These are phyloP conservation scores for Kalaharituber pfeilii DNA, from an alignment of 2,329 filamentous ascomycete genomes.

Conservation along the genomic window DNA sequence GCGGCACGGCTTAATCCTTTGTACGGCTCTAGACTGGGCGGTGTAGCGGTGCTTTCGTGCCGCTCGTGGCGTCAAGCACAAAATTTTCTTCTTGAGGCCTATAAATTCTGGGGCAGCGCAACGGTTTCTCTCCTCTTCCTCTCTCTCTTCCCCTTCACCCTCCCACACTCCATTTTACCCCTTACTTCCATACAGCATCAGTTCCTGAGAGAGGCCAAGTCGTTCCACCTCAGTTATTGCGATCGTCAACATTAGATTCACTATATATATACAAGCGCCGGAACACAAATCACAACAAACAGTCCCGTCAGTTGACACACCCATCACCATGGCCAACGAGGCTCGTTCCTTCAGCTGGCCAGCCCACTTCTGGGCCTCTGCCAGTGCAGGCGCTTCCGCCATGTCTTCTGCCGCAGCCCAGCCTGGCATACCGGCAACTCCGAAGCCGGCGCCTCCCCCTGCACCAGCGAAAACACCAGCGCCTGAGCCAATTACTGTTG, in stretches of 20 bases:
- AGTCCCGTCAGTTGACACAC: neutral
- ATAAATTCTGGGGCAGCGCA: constrained; percentile 1
- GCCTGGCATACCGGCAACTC: too few species aligned
- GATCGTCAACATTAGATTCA: neutral
- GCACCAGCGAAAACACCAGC: neutral
- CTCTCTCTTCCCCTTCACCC: neutral
- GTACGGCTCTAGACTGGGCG: too few species aligned
- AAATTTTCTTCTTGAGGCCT: too few species aligned
- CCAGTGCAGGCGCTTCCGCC: neutral
- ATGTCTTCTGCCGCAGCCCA: too few species aligned
- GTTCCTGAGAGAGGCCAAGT: neutral
- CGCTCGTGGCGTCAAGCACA: too few species aligned
- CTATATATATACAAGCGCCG: neutral
- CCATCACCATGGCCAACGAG: neutral
- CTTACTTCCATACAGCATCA: too few species aligned
- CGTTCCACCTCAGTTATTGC: neutral
- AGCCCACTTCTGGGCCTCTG: neutral
- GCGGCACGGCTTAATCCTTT: too few species aligned
- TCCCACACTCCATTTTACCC: neutral
- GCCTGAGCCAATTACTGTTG: neutral
- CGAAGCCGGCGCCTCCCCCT: too few species aligned
- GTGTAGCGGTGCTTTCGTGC: too few species aligned
- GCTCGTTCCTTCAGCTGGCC: neutral
- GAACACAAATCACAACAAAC: neutral
- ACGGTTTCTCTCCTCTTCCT: too few species aligned